Conservation (phyloP, 495 filamentous ascomycete genomes). For the Glarea lozoyensis region DNA sequence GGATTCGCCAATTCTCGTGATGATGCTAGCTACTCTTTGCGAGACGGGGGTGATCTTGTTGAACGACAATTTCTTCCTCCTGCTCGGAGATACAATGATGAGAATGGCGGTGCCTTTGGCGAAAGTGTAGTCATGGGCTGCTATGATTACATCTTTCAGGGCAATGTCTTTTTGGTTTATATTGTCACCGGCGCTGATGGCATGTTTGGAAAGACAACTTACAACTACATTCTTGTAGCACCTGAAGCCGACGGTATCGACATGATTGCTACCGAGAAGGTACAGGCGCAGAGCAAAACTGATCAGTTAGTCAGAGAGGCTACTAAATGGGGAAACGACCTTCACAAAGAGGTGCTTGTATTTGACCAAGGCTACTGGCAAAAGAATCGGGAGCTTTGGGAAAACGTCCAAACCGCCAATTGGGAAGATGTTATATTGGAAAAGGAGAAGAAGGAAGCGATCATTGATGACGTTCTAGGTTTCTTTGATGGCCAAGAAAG, state of each 20-base stretch:
- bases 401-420: conserved; percentile 41
- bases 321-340: conserved; percentile 35
- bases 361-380: conserved; percentile 52
- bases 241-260: conserved; percentile 17
- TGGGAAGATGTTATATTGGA: conserved; percentile 65
- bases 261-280: background rate
- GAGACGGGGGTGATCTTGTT: conserved; percentile 23
- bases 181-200: conserved; percentile 42
- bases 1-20: conserved; percentile 39
- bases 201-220: conserved; percentile 22
- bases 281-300: conserved; percentile 22
- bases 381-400: conserved; percentile 49
- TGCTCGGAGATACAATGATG: conserved; percentile 36
- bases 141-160: conserved; percentile 42
- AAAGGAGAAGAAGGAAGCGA: conserved; percentile 46
- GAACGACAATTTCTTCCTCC: conserved; percentile 41
- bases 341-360: conserved; percentile 56
- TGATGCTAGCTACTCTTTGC: conserved; percentile 22
- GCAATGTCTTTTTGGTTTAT: conserved; percentile 43
- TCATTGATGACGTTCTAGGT: conserved; percentile 47
- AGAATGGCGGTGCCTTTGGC: conserved; percentile 29
- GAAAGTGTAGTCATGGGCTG: conserved; percentile 40
- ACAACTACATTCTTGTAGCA: conserved; percentile 42
- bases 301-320: conserved; percentile 46
- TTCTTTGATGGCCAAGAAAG: conserved; percentile 48